Conservation (phyloP, 495 filamentous ascomycete species). For the Xeromyces bisporus region DNA sequence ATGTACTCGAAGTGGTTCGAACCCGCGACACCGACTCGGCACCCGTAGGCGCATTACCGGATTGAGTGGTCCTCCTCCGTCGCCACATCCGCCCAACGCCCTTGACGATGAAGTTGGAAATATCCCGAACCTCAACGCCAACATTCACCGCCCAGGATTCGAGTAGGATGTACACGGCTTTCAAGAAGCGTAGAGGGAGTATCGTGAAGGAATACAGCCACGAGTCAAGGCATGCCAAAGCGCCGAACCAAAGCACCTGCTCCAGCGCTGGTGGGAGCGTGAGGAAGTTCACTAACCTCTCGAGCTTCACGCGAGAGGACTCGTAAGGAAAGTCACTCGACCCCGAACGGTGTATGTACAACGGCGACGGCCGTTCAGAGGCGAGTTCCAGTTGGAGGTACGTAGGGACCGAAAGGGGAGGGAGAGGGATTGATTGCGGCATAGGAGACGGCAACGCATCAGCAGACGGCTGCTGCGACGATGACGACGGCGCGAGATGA, state of each 20-base stretch:
- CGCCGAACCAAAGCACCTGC: conserved; percentile 69
- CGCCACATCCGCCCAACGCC: conserved; percentile 67
- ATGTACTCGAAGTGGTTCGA: conserved; percentile 6
- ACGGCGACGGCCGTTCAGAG: conserved; percentile 60
- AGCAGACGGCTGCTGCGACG: conserved; percentile 11
- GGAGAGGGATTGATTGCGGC: conserved; percentile 55
- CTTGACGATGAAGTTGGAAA: conserved; percentile 54
- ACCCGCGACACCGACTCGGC: conserved; percentile 12
- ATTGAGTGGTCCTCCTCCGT: conserved; percentile 25
- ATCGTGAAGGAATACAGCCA: conserved; percentile 97
- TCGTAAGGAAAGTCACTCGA: conserved; percentile 76
- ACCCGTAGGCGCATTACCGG: conserved; percentile 7
- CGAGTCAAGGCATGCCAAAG: conserved; percentile 82
- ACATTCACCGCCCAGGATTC: conserved; percentile 55
- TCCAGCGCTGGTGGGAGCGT: conserved; percentile 71
- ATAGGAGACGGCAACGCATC: conserved; percentile 44
- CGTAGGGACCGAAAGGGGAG: conserved; percentile 73
- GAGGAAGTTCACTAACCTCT: conserved; percentile 81
- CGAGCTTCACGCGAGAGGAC: conserved; percentile 88
- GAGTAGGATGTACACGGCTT: conserved; percentile 58
- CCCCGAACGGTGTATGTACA: conserved; percentile 68
- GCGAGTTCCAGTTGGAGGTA: conserved; percentile 80
- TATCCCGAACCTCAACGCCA: conserved; percentile 44
- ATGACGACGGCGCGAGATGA: conserved; percentile 12
- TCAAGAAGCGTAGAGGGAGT: conserved; percentile 74